These are phyloP conservation scores for Lanmaoa rubissima DNA, from an alignment of 768 basidiomycete species.

Conservation along the genomic window DNA sequence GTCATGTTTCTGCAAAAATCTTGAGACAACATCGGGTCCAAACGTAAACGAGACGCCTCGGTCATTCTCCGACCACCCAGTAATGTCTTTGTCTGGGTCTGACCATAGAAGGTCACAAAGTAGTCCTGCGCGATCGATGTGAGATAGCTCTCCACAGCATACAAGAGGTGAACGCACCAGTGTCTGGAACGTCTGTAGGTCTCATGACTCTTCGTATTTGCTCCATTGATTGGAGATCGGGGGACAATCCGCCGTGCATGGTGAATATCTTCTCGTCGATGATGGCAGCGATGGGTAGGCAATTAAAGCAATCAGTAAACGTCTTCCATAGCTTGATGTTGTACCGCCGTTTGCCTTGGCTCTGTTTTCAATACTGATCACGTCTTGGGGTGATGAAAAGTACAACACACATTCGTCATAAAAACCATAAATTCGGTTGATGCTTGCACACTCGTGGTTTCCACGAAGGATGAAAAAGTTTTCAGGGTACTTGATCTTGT, in stretches of 20 bases:
- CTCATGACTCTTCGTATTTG: constrained; percentile 99
- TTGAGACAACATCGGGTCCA: constrained; percentile 95
- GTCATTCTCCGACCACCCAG: constrained; percentile 99
- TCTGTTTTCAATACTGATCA: constrained; percentile 11
- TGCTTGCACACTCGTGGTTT: constrained; percentile 99
- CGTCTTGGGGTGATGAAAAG: background rate
- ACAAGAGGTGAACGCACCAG: constrained; percentile 52
- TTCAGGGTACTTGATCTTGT: constrained; percentile 99
- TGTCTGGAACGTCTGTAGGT: constrained; percentile 98
- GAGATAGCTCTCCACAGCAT: background rate
- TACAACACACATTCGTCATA: constrained; percentile 92
- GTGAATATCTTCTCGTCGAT: constrained; percentile 99
- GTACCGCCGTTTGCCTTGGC: constrained; percentile 95
- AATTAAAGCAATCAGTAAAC: constrained; percentile 99
- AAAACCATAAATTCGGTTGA: constrained; percentile 99
- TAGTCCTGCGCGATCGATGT: constrained; percentile 52
- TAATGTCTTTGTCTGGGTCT: constrained; percentile 99
- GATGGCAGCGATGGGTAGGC: constrained; percentile 97
- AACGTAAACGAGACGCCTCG: constrained; percentile 99
- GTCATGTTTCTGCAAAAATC: constrained; percentile 99
- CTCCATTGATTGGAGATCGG: constrained; percentile 98
- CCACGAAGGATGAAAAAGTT: constrained; percentile 99
- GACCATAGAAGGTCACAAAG: constrained; percentile 98
- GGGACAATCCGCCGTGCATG: constrained; percentile 97
- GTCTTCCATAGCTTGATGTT: constrained; percentile 99